Evolutionary conservation across 805 yeast genomes (phyloP).

Genomic region (Yamadazyma laniorum): DNA sequence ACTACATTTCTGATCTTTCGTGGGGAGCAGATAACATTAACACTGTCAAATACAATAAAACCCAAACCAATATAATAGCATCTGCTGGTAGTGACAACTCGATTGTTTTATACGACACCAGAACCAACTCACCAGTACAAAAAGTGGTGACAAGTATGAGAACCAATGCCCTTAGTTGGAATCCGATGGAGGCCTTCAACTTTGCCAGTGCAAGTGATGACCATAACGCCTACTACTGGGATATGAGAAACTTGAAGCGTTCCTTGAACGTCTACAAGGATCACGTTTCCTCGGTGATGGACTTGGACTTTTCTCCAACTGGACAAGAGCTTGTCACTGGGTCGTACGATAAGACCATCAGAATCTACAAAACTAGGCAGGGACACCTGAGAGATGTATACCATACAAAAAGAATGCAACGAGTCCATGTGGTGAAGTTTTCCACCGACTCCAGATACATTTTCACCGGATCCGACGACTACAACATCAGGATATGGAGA

Average conservation of each 20-base stretch:
- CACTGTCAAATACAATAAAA: constrained; percentile 80
- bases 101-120: constrained; percentile 81
- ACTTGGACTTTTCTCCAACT: constrained; percentile 92
- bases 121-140: constrained; percentile 91
- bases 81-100: constrained; percentile 85
- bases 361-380: constrained; percentile 70
- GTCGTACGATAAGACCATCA: constrained; percentile 88
- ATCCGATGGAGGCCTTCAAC: constrained; percentile 95
- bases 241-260: constrained; percentile 86
- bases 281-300: constrained; percentile 94
- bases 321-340: constrained; percentile 96
- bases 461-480: constrained; percentile 91
- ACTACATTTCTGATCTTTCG: constrained; percentile 71
- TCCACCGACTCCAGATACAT: constrained; percentile 89
- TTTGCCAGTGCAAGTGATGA: constrained; percentile 93
- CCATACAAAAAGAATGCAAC: constrained; percentile 97
- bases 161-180: constrained; percentile 88
- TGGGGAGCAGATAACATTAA: constrained; percentile 97
- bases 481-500: constrained; percentile 93
- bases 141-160: constrained; percentile 80
- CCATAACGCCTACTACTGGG: constrained; percentile 92
- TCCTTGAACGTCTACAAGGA: constrained; percentile 87
- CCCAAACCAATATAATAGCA: constrained; percentile 86
- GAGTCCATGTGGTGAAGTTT: constrained; percentile 78
- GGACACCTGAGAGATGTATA: constrained; percentile 96